Conservation (phyloP, 1,284 basidiomycete species). For the Malassezia nana region DNA sequence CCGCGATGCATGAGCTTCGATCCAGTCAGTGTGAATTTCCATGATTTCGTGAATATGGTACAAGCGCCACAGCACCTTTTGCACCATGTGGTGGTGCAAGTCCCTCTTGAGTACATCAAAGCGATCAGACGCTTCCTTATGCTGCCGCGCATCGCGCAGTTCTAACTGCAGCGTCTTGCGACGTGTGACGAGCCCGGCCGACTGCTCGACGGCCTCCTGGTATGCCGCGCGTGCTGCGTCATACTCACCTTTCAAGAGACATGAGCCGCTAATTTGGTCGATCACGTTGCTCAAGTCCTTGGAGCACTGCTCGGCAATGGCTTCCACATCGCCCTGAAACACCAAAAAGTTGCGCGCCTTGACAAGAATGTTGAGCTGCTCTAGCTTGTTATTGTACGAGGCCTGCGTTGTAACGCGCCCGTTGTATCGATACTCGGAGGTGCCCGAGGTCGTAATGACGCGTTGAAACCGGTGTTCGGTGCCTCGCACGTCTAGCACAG, state of each 20-base stretch:
- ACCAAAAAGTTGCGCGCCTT: slow-evolving; percentile 99
- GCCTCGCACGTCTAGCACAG: slow-evolving; percentile 70
- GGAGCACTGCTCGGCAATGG: slow-evolving; percentile 87
- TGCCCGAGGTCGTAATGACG: slow-evolving; percentile 74
- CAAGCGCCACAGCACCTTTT: slow-evolving; percentile 75
- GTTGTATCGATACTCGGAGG: slow-evolving; percentile 54
- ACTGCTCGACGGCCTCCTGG: slow-evolving; percentile 80
- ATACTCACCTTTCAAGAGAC: slow-evolving; percentile 79
- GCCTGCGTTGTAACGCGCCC: slow-evolving; percentile 28
- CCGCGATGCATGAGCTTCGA: slow-evolving; percentile 50
- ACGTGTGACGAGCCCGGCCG: slow-evolving; percentile 86
- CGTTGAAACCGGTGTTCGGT: slow-evolving; percentile 77
- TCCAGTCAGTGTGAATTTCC: slow-evolving; percentile 25
- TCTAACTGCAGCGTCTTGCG: slow-evolving; percentile 84
- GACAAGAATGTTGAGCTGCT: slow-evolving; percentile 71
- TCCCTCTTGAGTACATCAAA: slow-evolving; percentile 71
- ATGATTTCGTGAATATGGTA: slow-evolving; percentile 66
- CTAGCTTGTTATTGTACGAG: slow-evolving; percentile 37
- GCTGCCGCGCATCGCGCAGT: slow-evolving; percentile 94
- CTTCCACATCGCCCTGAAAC: slow-evolving; percentile 94
- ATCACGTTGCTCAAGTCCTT: slow-evolving; percentile 80
- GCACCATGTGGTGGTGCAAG: slow-evolving; percentile 66
- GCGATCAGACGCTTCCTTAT: slow-evolving; percentile 81
- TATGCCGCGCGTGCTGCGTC: slow-evolving; percentile 77
- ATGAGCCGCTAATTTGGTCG: slow-evolving; percentile 68